Conservation (phyloP, 345 rosid species). For the Citrus inodora region DNA sequence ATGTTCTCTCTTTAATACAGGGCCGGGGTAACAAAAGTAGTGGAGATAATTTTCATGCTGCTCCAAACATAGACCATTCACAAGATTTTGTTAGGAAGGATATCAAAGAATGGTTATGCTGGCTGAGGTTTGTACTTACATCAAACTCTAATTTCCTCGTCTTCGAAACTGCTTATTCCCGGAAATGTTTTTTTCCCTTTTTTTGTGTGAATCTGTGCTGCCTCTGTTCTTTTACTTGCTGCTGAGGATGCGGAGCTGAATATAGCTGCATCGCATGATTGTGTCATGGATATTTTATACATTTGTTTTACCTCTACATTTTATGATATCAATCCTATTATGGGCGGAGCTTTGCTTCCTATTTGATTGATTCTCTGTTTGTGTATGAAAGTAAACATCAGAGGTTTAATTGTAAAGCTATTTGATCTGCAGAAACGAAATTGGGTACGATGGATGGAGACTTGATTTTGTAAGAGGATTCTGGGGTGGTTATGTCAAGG, state of each 20-base stretch:
- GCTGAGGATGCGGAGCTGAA: neutral
- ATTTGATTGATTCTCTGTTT: neutral
- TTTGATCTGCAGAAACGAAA: constrained; percentile 64
- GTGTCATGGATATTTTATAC: neutral
- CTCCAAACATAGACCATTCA: constrained; percentile 98
- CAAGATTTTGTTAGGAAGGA: constrained; percentile 95
- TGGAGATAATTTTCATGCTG: constrained; percentile 97
- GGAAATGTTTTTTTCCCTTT: neutral
- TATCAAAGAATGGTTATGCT: constrained; percentile 87
- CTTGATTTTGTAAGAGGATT: constrained; percentile 98
- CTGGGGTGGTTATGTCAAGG: constrained; percentile 99
- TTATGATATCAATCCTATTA: neutral
- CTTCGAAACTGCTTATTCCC: neutral
- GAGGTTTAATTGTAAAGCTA: neutral
- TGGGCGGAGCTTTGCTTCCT: neutral
- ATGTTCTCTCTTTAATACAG: constrained; percentile 36
- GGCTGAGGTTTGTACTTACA: constrained; percentile 64
- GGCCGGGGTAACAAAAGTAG: constrained; percentile 98
- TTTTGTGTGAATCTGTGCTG: neutral
- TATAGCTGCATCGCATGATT: neutral
- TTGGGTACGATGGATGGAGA: constrained; percentile 99
- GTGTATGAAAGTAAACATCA: neutral
- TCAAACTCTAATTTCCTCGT: neutral
- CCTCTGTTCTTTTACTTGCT: neutral
- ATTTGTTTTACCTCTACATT: neutral